Percentiles rank a stretch among this genome's conserved stretches.
phyloP scores from a whole-genome alignment of 176 grass and related monocot species.

The Oryza longistaminata region DNA sequence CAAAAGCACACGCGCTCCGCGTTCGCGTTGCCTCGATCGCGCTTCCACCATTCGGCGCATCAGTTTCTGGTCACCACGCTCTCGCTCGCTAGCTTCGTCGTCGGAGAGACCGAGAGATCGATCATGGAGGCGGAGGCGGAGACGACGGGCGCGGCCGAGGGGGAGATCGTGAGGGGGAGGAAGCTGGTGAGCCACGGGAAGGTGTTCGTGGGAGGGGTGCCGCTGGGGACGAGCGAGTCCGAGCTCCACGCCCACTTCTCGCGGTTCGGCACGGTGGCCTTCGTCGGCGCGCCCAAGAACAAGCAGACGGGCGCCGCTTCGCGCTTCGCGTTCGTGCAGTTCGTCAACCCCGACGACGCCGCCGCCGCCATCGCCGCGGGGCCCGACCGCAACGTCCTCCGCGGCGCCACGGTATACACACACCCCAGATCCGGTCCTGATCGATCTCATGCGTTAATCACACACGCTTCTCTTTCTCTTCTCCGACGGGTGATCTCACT shows the following conservation, averaged over 20 bases:
- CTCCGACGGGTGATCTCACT: too few species aligned
- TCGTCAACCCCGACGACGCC: neutral
- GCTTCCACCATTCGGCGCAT: neutral
- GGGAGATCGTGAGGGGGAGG: neutral
- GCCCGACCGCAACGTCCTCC: neutral
- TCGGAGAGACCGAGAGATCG: too few species aligned
- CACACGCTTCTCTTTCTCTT: neutral
- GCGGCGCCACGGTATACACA: neutral
- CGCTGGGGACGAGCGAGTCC: neutral
- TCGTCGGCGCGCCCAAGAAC: conserved; percentile 14
- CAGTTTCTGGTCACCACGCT: too few species aligned
- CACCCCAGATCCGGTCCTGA: neutral
- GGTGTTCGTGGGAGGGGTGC: conserved; percentile 45
- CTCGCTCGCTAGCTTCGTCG: too few species aligned
- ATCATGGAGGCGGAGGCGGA: too few species aligned
- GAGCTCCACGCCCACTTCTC: conserved; percentile 25
- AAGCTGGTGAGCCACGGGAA: neutral
- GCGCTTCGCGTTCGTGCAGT: conserved; percentile 39
- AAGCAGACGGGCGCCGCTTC: neutral
- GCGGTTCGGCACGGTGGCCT: conserved; percentile 9
- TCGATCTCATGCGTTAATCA: too few species aligned
- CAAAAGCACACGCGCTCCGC: neutral
- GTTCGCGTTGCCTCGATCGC: too few species aligned
- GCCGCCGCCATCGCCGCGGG: conserved; percentile 13
- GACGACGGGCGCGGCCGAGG: neutral